Conservation (phyloP, 2,329 filamentous ascomycete genomes). For the Colletotrichum truncatum region DNA sequence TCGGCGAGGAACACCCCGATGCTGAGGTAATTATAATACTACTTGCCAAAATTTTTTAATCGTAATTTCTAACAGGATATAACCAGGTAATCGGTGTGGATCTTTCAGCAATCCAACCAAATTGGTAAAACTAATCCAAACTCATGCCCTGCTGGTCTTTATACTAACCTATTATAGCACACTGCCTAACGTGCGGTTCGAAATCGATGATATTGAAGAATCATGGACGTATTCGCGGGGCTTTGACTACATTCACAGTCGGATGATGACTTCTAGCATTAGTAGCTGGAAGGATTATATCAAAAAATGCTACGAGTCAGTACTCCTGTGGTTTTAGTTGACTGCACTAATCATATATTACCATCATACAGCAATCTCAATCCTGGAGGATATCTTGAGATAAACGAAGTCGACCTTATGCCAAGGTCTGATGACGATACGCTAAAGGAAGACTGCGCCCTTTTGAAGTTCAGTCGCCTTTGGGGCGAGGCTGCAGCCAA, state of each 20-base stretch:
- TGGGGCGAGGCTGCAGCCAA: slow-evolving; percentile 40
- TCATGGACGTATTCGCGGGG: slow-evolving; percentile 46
- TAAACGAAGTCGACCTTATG: slow-evolving; percentile 51
- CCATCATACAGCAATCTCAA: slow-evolving; percentile 38
- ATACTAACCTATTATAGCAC: slow-evolving; percentile 41
- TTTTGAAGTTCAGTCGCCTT: slow-evolving; percentile 40
- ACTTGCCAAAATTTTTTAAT: too few species aligned
- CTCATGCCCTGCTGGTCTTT: background rate
- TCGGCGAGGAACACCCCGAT: slow-evolving; percentile 44
- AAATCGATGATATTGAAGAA: slow-evolving; percentile 51
- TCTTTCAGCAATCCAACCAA: slow-evolving; percentile 50
- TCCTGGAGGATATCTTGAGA: slow-evolving; percentile 54
- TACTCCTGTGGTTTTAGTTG: background rate
- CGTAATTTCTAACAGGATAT: background rate
- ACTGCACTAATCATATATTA: background rate
- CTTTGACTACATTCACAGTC: slow-evolving; percentile 52
- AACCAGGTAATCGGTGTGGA: slow-evolving; percentile 47
- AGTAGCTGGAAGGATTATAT: slow-evolving; percentile 45
- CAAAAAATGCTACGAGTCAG: slow-evolving; percentile 43
- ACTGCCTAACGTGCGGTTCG: slow-evolving; percentile 58
- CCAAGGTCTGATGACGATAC: slow-evolving; percentile 53
- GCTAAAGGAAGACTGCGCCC: slow-evolving; percentile 32
- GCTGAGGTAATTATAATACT: slow-evolving; percentile 33
- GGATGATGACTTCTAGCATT: slow-evolving; percentile 47
- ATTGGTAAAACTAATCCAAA: slow-evolving; percentile 35